These are phyloP conservation scores for Irpex sp. DNA, from an alignment of 1,284 basidiomycete species.

Conservation along the genomic window DNA sequence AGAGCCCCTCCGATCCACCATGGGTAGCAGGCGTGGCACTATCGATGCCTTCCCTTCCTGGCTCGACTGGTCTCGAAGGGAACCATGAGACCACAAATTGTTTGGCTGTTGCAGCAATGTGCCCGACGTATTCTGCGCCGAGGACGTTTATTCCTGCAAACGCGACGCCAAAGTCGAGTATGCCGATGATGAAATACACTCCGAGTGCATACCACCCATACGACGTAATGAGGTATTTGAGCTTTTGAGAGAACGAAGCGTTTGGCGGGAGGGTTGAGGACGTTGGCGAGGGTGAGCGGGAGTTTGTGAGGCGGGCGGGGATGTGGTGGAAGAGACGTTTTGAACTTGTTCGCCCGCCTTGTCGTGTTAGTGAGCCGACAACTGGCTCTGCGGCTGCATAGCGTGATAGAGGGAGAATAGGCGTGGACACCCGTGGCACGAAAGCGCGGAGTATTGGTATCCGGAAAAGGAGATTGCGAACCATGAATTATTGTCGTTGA, in stretches of 20 bases:
- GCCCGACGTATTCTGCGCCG: slow-evolving; percentile 87
- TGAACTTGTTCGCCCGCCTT: slow-evolving; percentile 26
- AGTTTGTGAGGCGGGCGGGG: slow-evolving; percentile 37
- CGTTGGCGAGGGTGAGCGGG: slow-evolving; percentile 17
- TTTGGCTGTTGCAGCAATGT: slow-evolving; percentile 60
- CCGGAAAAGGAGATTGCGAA: slow-evolving; percentile 28
- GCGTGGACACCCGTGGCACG: slow-evolving; percentile 31
- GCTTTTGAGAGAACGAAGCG: slow-evolving; percentile 61
- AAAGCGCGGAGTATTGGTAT: slow-evolving; percentile 30
- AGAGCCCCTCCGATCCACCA: slow-evolving; percentile 66
- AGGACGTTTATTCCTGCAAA: slow-evolving; percentile 85
- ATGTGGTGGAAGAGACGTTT: slow-evolving; percentile 47
- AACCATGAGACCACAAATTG: slow-evolving; percentile 41
- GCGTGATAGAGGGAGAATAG: slow-evolving; percentile 35
- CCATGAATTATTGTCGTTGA: slow-evolving; percentile 18
- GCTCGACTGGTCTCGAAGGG: slow-evolving; percentile 52
- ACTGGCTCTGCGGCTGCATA: slow-evolving; percentile 20
- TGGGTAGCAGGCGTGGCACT: slow-evolving; percentile 21
- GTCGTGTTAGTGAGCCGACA: slow-evolving; percentile 20
- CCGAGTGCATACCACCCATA: slow-evolving; percentile 94
- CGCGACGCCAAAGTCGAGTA: slow-evolving; percentile 77
- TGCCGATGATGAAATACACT: slow-evolving; percentile 73
- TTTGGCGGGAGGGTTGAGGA: slow-evolving; percentile 36
- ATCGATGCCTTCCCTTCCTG: slow-evolving; percentile 59
- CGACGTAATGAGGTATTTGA: slow-evolving; percentile 85